phyloP scores from a whole-genome alignment of 352 stramenopile species.

The Phytophthora pistaciae region DNA sequence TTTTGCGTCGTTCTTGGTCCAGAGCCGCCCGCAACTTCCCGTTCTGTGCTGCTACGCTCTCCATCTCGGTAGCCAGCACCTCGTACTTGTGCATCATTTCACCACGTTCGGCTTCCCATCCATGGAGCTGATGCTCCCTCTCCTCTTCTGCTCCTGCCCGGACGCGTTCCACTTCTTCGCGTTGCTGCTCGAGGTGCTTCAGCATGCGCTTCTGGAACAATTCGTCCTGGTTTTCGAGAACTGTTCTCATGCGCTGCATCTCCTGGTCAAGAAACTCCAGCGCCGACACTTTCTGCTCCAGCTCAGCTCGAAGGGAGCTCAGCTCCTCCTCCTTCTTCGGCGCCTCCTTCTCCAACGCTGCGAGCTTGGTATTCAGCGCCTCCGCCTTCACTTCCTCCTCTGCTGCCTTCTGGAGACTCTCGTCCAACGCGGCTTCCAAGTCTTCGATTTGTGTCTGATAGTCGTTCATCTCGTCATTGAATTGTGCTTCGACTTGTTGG shows the following conservation, averaged over 20 bases:
- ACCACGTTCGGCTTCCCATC: slow-evolving; percentile 40
- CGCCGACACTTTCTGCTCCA: slow-evolving; percentile 61
- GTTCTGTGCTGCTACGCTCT: slow-evolving; percentile 59
- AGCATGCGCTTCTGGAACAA: slow-evolving; percentile 64
- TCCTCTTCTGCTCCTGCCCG: slow-evolving; percentile 45
- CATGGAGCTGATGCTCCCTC: slow-evolving; percentile 38
- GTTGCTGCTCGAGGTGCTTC: slow-evolving; percentile 56
- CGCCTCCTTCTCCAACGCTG: slow-evolving; percentile 23
- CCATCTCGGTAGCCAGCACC: slow-evolving; percentile 45
- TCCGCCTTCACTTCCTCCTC: slow-evolving; percentile 49
- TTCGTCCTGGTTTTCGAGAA: slow-evolving; percentile 62
- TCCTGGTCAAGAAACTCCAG: slow-evolving; percentile 77
- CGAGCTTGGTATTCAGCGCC: slow-evolving; percentile 25
- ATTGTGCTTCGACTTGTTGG: slow-evolving; percentile 45
- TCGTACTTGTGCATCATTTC: slow-evolving; percentile 61
- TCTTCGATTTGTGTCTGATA: slow-evolving; percentile 66
- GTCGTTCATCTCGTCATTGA: slow-evolving; percentile 59
- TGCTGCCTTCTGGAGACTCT: slow-evolving; percentile 54
- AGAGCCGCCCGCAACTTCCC: slow-evolving; percentile 52
- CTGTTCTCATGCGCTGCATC: slow-evolving; percentile 68
- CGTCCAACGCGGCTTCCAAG: slow-evolving; percentile 66
- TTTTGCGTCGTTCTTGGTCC: slow-evolving; percentile 56
- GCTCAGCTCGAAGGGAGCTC: slow-evolving; percentile 16
- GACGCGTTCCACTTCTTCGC: slow-evolving; percentile 50
- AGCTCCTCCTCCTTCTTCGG: slow-evolving; percentile 32